These are phyloP conservation scores for Neophaeococcomyces mojaviensis DNA, from an alignment of 2,329 filamentous ascomycete genomes.

Conservation along the genomic window DNA sequence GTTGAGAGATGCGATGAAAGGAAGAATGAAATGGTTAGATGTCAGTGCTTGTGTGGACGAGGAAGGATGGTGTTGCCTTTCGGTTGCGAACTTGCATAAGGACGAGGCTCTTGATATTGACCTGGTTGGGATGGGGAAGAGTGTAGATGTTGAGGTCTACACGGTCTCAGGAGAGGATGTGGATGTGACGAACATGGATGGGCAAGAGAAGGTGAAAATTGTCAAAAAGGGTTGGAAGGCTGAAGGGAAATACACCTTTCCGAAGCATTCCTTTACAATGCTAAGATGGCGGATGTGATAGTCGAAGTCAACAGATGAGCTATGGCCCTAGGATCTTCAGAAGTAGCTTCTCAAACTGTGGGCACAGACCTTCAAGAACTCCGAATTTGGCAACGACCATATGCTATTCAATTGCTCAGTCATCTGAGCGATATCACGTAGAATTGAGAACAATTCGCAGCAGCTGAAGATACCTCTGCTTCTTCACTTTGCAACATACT, in stretches of 20 bases:
- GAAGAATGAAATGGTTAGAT: slow-evolving; percentile 47
- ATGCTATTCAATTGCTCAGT: too few species aligned
- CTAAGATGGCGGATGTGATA: slow-evolving; percentile 46
- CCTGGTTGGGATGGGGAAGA: slow-evolving; percentile 47
- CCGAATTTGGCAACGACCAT: too few species aligned
- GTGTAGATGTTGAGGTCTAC: slow-evolving; percentile 51
- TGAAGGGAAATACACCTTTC: slow-evolving; percentile 53
- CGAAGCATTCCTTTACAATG: slow-evolving; percentile 63
- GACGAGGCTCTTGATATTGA: slow-evolving; percentile 52
- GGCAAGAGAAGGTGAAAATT: slow-evolving; percentile 55
- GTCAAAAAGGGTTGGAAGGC: slow-evolving; percentile 58
- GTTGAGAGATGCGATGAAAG: slow-evolving; percentile 48
- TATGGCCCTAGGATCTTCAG: background rate
- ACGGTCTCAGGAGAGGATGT: slow-evolving; percentile 53
- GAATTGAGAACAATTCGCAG: too few species aligned
- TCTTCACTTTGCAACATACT: too few species aligned
- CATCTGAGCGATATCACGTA: too few species aligned
- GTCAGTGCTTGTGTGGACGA: slow-evolving; percentile 37
- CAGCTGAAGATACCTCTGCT: too few species aligned
- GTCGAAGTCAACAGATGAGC: slow-evolving; percentile 1
- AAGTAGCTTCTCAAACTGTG: background rate
- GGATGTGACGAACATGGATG: slow-evolving; percentile 54
- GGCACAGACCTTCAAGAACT: too few species aligned
- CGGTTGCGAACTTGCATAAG: slow-evolving; percentile 65
- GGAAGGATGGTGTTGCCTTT: slow-evolving; percentile 56